phyloP scores from a whole-genome alignment of 352 stramenopile genomes.

The Thraustochytrium striatum region DNA sequence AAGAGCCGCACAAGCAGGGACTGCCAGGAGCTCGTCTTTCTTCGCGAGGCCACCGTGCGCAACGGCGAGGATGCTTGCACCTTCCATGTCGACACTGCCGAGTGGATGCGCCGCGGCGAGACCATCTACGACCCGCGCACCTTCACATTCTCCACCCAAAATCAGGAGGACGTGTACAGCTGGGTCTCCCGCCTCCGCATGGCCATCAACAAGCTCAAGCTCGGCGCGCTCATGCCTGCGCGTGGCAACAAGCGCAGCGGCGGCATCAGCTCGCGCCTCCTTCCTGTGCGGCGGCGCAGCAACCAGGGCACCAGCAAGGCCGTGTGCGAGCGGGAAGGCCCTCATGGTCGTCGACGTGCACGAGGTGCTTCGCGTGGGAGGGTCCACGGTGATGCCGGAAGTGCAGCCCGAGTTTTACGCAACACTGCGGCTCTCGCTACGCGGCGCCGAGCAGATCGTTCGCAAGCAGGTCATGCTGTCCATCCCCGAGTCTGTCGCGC shows the following conservation, averaged over 20 bases:
- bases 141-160: constrained; percentile 16
- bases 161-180: background rate
- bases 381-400: background rate
- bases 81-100: background rate
- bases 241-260: background rate
- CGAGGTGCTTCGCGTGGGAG: background rate
- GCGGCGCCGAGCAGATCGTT: background rate
- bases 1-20: background rate
- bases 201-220: constrained; percentile 24
- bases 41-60: constrained; percentile 8
- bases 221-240: constrained; percentile 1
- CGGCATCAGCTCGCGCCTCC: background rate
- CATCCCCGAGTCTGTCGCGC: background rate
- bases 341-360: background rate
- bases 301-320: background rate
- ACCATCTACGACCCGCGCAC: background rate
- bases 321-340: background rate
- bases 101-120: constrained; percentile 16
- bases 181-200: constrained; percentile 31
- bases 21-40: background rate
- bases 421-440: background rate
- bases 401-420: background rate
- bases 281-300: background rate
- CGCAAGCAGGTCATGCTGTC: constrained; percentile 38
- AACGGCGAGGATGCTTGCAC: background rate